phyloP scores from a whole-genome alignment of 2,329 filamentous ascomycete genomes.

The Botrytis hyacinthi region DNA sequence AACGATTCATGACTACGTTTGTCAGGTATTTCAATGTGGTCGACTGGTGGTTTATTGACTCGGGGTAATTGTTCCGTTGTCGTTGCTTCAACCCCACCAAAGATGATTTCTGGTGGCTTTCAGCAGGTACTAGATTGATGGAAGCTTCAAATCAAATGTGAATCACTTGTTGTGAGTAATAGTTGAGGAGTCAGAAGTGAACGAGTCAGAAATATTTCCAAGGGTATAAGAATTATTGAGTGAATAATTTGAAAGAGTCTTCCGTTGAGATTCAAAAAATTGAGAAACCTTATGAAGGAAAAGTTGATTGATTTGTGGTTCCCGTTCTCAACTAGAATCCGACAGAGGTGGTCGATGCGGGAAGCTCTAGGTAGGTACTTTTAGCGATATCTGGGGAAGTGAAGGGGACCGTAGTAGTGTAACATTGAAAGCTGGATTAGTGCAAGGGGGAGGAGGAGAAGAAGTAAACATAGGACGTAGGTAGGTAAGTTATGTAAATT shows the following conservation, averaged over 20 bases:
- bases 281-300: neutral
- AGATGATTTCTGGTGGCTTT: conserved; percentile 14
- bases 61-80: conserved; percentile 7
- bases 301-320: conserved; percentile 16
- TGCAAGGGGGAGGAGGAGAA: neutral
- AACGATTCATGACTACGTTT: conserved; percentile 37
- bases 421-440: neutral
- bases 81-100: conserved; percentile 19
- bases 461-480: neutral
- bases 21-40: conserved; percentile 1
- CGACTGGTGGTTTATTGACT: neutral
- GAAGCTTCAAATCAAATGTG: neutral
- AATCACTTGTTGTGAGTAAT: conserved; percentile 9
- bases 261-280: neutral
- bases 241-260: conserved; percentile 6
- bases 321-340: neutral
- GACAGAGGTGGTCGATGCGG: conserved; percentile 11
- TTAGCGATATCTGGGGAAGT: conserved; percentile 16
- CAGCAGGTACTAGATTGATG: neutral
- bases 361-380: neutral
- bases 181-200: neutral
- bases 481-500: too few species aligned
- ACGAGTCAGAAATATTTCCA: neutral
- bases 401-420: neutral
- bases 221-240: neutral